These are phyloP conservation scores for Colletotrichum melonis DNA, from an alignment of 2,329 filamentous ascomycete genomes.

Conservation along the genomic window DNA sequence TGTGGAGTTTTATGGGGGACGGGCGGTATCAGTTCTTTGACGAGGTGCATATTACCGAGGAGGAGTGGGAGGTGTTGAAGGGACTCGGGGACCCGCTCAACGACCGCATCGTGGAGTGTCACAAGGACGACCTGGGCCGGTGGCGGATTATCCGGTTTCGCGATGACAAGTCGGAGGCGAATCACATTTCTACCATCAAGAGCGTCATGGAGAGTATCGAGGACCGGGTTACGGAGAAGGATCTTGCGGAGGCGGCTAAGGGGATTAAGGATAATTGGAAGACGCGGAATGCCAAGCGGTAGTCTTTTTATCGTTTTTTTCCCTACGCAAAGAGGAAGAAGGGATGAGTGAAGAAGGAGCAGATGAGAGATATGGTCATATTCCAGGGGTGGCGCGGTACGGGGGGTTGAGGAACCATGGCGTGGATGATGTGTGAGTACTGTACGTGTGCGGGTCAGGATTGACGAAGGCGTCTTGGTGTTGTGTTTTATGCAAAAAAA, in stretches of 20 bases:
- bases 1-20: conserved; percentile 77
- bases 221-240: conserved; percentile 84
- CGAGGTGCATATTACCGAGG: conserved; percentile 74
- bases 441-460: background rate
- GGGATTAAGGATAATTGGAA: conserved; percentile 88
- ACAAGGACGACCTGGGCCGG: conserved; percentile 76
- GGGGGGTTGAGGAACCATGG: background rate
- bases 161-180: conserved; percentile 92
- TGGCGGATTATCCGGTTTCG: conserved; percentile 93
- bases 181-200: conserved; percentile 85
- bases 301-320: background rate
- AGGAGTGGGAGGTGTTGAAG: conserved; percentile 90
- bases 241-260: conserved; percentile 77
- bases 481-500: background rate
- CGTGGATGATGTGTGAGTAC: background rate
- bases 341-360: background rate
- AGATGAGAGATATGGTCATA: too few relatives aligned
- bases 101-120: conserved; percentile 90
- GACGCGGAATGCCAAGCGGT: conserved; percentile 52
- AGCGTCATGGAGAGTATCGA: conserved; percentile 92
- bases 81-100: conserved; percentile 79
- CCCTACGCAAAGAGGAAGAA: background rate
- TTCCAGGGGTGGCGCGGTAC: too few relatives aligned
- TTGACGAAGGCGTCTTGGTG: conserved; percentile 2
- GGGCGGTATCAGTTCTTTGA: conserved; percentile 73